Base-by-base conservation (phyloP, 2,329 filamentous ascomycete genomes). In the Xylaria sp. region DNA sequence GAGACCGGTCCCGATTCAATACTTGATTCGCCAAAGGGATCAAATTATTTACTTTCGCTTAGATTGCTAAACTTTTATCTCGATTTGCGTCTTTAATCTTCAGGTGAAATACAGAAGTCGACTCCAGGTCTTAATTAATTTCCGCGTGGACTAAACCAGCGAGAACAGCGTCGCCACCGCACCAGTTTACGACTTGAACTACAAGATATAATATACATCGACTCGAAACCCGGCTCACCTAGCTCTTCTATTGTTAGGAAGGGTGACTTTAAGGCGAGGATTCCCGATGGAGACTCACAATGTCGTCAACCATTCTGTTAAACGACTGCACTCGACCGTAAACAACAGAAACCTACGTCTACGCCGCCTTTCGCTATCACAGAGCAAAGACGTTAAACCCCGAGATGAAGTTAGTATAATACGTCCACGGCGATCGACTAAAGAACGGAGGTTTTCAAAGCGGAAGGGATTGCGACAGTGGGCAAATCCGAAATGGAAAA, bases 401-500 rank as follows among this genome's bases (percentile, higher is more conserved):
- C 11, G 9, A 48, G 34, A 5, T 14, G 14, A 17, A 21, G 30
- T 7, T 11, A 54, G 7, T 1, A 17, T 9, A 17, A 9, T 45
- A n/a, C 30, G 6, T 2, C 4, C 53, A 36, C 19, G 4, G 17
- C 66, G n/a, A 27, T 19, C 34, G 5, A 61, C 42, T 7, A 61
- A 55, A 27, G 32, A n/a, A 24, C 27, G 47, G 14, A 61, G 54
- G 39, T 42, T 45, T 2, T 1, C n/a, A 7, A 61, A 34, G 42
- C 48, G 34, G 30, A 34, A 50, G 19, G 12, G 9, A 8, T 3
- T n/a, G 6, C 45, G 21, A 11, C 51, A 45, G 11, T 30, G 53
- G 36, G 54, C 50, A 14, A 34, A 19, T 12, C 69, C 64, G 45
- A 78, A 78, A 45, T 83, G 80, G 78, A 72, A 75, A 11, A 71